These are phyloP conservation scores for Wickerhamiella alocasiicola DNA, from an alignment of 805 yeast species.

Conservation along the genomic window DNA sequence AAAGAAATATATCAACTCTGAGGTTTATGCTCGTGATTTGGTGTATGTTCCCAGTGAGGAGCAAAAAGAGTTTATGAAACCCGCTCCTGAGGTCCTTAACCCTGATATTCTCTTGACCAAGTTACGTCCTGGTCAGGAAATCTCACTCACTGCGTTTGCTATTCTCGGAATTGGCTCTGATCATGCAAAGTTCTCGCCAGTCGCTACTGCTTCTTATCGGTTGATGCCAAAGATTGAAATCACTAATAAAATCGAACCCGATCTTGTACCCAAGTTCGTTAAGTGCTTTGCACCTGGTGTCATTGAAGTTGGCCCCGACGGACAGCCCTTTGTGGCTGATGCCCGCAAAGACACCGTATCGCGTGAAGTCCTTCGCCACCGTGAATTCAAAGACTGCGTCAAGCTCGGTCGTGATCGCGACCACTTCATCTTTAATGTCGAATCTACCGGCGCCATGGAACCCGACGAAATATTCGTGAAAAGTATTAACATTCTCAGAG, in stretches of 20 bases:
- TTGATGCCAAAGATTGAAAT: conserved; percentile 67
- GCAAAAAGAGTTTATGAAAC: conserved; percentile 62
- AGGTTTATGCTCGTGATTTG: conserved; percentile 80
- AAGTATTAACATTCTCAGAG: conserved; percentile 70
- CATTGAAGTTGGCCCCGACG: conserved; percentile 54
- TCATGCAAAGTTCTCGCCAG: conserved; percentile 97
- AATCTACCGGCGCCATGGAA: conserved; percentile 91
- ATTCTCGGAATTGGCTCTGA: conserved; percentile 84
- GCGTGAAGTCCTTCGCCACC: conserved; percentile 89
- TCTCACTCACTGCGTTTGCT: conserved; percentile 79
- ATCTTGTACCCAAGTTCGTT: conserved; percentile 64
- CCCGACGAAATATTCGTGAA: conserved; percentile 94
- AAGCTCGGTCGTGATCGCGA: conserved; percentile 83
- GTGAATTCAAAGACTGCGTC: conserved; percentile 79
- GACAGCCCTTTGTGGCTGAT: conserved; percentile 70
- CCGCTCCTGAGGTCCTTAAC: conserved; percentile 47
- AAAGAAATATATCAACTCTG: conserved; percentile 68
- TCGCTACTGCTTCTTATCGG: conserved; percentile 91
- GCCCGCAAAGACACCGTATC: conserved; percentile 94
- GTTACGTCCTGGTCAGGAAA: conserved; percentile 94
- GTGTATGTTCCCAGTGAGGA: conserved; percentile 86
- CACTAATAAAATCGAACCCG: conserved; percentile 56
- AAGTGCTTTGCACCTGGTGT: conserved; percentile 92
- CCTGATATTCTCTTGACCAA: conserved; percentile 86
- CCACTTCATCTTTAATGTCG: conserved; percentile 89